Evolutionary conservation across 2,329 filamentous ascomycete genomes (phyloP).

Genomic region (Tolypocladium album): DNA sequence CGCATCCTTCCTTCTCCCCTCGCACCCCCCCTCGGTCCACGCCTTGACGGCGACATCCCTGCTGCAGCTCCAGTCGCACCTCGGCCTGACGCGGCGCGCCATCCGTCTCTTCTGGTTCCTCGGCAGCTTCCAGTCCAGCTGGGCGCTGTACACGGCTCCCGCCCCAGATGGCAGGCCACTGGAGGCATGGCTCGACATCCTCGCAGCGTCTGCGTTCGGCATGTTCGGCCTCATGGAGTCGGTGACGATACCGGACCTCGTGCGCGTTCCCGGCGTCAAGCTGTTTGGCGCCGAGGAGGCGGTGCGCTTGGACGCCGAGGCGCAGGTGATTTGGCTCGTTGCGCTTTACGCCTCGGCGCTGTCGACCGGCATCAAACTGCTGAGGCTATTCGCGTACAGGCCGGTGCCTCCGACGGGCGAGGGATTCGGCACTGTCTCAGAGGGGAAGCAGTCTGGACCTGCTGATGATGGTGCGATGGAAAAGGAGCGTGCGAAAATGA

Average conservation of each 20-base stretch:
- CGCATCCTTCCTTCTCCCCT: constrained; percentile 16
- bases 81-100: constrained; percentile 46
- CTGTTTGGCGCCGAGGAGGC: constrained; percentile 41
- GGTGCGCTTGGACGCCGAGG: constrained; percentile 41
- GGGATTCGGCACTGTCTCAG: constrained; percentile 11
- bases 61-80: constrained; percentile 23
- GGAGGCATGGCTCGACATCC: constrained; percentile 40
- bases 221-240: constrained; percentile 60
- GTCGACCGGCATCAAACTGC: constrained; percentile 28
- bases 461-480: constrained; percentile 1
- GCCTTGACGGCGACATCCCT: constrained; percentile 21
- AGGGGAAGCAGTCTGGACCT: constrained; percentile 1
- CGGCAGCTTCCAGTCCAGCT: constrained; percentile 44
- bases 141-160: constrained; percentile 24
- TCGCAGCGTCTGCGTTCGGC: constrained; percentile 49
- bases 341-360: constrained; percentile 42
- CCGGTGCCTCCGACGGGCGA: constrained; percentile 21
- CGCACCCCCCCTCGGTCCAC: constrained; percentile 11
- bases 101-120: constrained; percentile 61
- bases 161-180: constrained; percentile 12
- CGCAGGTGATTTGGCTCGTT: constrained; percentile 61
- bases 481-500: constrained; percentile 14
- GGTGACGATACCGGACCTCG: constrained; percentile 45
- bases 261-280: constrained; percentile 31
- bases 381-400: constrained; percentile 22